Conservation (phyloP, 805 yeast species). For the Kregervanrija fluxuum region DNA sequence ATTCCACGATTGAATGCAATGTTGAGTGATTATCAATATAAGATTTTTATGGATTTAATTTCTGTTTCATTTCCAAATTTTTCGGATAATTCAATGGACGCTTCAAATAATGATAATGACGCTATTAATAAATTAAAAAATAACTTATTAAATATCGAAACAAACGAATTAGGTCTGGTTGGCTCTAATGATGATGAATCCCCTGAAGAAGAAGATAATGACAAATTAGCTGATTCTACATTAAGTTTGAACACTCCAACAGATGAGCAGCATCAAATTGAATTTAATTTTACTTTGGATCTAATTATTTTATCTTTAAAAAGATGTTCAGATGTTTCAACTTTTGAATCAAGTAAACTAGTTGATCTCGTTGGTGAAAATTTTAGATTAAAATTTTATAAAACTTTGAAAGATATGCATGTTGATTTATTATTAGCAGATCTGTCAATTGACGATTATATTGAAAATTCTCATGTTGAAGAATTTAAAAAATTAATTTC, state of each 20-base stretch:
- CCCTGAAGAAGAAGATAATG: not conserved
- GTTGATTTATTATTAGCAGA: conserved; percentile 60
- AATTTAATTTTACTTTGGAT: conserved; percentile 65
- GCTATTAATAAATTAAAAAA: not conserved
- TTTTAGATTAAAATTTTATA: conserved; percentile 52
- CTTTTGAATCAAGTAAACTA: conserved; percentile 57
- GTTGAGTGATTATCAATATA: conserved; percentile 84
- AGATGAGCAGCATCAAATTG: conserved; percentile 54
- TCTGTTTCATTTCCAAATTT: conserved; percentile 58
- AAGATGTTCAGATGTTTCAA: conserved; percentile 57
- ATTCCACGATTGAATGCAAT: conserved; percentile 67
- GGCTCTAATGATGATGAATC: not conserved
- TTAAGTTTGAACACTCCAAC: not conserved
- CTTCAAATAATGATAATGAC: not conserved
- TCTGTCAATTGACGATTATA: conserved; percentile 66
- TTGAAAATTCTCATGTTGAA: conserved; percentile 51
- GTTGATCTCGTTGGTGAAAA: conserved; percentile 68
- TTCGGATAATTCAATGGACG: conserved; percentile 10
- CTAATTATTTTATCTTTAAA: conserved; percentile 52
- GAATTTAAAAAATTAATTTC: conserved; percentile 67
- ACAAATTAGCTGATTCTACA: not conserved
- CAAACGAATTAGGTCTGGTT: no score
- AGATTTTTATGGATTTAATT: conserved; percentile 72
- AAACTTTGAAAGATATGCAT: conserved; percentile 53
- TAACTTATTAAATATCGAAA: no score